phyloP scores from a whole-genome alignment of 2,329 filamentous ascomycete species.

The Basipetospora sp. region DNA sequence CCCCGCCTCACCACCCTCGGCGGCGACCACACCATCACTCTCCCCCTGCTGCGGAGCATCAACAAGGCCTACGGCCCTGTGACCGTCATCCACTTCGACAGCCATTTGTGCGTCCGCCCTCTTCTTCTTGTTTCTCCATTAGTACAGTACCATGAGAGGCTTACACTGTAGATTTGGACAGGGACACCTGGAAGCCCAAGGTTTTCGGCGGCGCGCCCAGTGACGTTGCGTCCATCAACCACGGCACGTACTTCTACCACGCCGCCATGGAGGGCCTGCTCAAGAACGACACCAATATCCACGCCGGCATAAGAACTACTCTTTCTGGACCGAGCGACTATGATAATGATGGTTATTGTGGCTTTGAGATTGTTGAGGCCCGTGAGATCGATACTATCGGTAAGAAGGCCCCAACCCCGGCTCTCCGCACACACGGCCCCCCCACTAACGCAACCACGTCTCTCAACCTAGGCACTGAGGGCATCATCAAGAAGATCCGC shows the following conservation, averaged over 20 bases:
- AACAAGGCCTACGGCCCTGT: conserved; percentile 47
- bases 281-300: conserved; percentile 71
- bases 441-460: too few relatives aligned
- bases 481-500: conserved; percentile 48
- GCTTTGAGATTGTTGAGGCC: conserved; percentile 71
- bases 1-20: background rate
- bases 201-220: conserved; percentile 73
- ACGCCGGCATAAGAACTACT: conserved; percentile 74
- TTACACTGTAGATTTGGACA: too few relatives aligned
- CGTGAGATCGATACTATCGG: conserved; percentile 37
- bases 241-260: conserved; percentile 82
- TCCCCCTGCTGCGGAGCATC: conserved; percentile 34
- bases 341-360: conserved; percentile 72
- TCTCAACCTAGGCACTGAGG: background rate
- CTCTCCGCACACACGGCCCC: too few relatives aligned
- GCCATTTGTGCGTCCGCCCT: conserved; percentile 45
- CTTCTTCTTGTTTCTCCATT: too few relatives aligned
- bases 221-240: conserved; percentile 64
- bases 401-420: too few relatives aligned
- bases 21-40: background rate
- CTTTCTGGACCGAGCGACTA: conserved; percentile 66
- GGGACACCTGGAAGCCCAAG: conserved; percentile 49
- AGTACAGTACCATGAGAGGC: too few relatives aligned
- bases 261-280: conserved; percentile 64
- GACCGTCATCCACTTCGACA: conserved; percentile 61